A percentile compares a stretch with the other conserved stretches of the same genome.
Evolutionary conservation across 2,329 filamentous ascomycete species (phyloP).

Genomic region (Clonostachys rosea): DNA sequence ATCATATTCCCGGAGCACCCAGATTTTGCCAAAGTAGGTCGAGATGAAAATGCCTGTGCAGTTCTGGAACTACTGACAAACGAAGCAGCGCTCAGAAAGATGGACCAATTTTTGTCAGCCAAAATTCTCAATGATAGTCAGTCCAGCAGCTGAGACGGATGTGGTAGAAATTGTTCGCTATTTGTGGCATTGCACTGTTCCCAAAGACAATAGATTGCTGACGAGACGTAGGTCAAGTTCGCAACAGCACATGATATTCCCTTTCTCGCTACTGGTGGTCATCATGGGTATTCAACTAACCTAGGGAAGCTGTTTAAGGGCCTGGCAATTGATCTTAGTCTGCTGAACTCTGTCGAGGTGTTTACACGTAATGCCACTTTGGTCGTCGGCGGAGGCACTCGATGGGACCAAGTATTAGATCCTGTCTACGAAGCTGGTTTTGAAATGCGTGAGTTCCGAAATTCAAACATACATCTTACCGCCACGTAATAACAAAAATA

Average conservation of each 20-base stretch:
- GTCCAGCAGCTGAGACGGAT: not conserved
- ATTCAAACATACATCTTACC: not conserved
- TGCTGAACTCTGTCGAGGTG: slow-evolving; percentile 5
- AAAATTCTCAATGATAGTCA: not conserved
- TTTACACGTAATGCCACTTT: not conserved
- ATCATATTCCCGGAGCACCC: too few relatives aligned
- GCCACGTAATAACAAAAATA: not conserved
- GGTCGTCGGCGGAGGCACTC: slow-evolving; percentile 4
- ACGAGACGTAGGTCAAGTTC: slow-evolving; percentile 8
- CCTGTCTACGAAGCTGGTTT: not conserved
- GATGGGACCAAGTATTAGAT: slow-evolving; percentile 1
- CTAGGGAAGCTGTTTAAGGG: not conserved
- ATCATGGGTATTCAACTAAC: slow-evolving; percentile 4
- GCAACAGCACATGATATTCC: slow-evolving; percentile 4
- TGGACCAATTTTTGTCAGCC: too few relatives aligned
- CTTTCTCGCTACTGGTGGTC: slow-evolving; percentile 6
- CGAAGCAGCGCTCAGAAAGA: too few relatives aligned
- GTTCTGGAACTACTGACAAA: too few relatives aligned
- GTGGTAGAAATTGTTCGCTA: not conserved
- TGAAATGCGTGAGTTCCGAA: not conserved
- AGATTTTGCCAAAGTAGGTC: too few relatives aligned
- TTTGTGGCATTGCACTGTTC: slow-evolving; percentile 7
- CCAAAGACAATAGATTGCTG: too few relatives aligned
- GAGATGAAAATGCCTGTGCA: too few relatives aligned
- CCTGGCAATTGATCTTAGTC: slow-evolving; percentile 8